These are phyloP conservation scores for Epipyxis sp. DNA, from an alignment of 108 stramenopile species.

Conservation along the genomic window DNA sequence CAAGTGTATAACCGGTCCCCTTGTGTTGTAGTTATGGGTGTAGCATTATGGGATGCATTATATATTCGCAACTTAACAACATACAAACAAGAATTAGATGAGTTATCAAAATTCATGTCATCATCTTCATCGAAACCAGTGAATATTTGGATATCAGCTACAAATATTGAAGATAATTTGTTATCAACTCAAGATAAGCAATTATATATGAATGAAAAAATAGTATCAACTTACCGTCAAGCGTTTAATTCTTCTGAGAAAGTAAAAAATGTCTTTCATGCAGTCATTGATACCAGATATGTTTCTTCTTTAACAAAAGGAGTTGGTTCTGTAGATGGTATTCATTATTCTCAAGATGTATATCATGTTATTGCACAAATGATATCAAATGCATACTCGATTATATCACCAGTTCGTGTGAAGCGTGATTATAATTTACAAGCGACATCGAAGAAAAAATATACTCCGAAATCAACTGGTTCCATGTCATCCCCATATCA, in stretches of 20 bases:
- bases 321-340: neutral
- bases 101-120: neutral
- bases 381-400: neutral
- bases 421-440: too few species aligned
- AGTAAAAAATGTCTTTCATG: neutral
- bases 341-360: slow-evolving; percentile 29
- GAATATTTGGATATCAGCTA: slow-evolving; percentile 40
- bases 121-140: neutral
- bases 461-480: slow-evolving; percentile 6
- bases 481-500: slow-evolving; percentile 21
- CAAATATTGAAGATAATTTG: slow-evolving; percentile 31
- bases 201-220: slow-evolving; percentile 39
- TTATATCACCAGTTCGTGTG: neutral
- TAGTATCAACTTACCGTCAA: slow-evolving; percentile 19
- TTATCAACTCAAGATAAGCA: slow-evolving; percentile 39
- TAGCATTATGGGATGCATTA: slow-evolving; percentile 47
- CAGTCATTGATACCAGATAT: neutral
- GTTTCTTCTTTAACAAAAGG: neutral
- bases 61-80: neutral
- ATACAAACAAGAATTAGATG: slow-evolving; percentile 12
- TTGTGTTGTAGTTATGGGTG: slow-evolving; percentile 33
- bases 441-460: neutral
- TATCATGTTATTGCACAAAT: slow-evolving; percentile 21
- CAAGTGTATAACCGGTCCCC: slow-evolving; percentile 16
- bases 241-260: neutral